Base-by-base conservation (phyloP, 2,329 filamentous ascomycete genomes). In the Paradendryphiella salina region DNA sequence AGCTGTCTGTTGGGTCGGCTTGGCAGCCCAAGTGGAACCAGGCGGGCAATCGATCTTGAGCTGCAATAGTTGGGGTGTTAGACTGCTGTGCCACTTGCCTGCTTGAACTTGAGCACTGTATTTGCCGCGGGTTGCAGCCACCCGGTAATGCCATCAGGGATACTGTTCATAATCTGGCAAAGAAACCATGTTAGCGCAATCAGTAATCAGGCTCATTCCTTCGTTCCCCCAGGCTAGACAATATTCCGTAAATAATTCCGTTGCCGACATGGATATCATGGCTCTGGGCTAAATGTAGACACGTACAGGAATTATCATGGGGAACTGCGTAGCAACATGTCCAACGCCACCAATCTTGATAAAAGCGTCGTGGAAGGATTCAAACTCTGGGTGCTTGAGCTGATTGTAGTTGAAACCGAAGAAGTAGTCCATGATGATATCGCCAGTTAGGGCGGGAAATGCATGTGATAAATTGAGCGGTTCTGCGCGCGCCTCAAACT, bases 391-490 rank as follows among this genome's bases (percentile, higher is more conserved):
- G 21, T 69, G 52, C 51, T 68, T 66, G 46, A 71, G 61, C 38
- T 69, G 67, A 10, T 45, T 55, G 29, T 70, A 66, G 49, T 71
- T 70, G 59, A 72, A 69, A 10, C 70, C 69, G 38, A 71, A 71
- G 54, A 70, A 70, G 50, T 77, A 78, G 44, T 76, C 69, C 52
- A 75, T 76, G 55, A 80, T 76, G 36, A 79, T 72, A 26, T 79
- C 77, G 26, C 76, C 76, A 1, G 75, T 75, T 37, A 75, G 66
- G 15, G 75, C 75, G 17, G 70, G 73, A 41, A 74, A 76, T 0
- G 73, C 64, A 47, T 63, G 48, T 10, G 56, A 59, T 21, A 72
- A 47, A 40, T 69, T 70, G 38, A 71, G 33, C 3, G 67, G 64
- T 51, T 68, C 63, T 40, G 69, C 66, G 34, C 62, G 51, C 6